Evolutionary conservation across 257 asterid species (phyloP).

Genomic region (Pogostemon cablin): DNA sequence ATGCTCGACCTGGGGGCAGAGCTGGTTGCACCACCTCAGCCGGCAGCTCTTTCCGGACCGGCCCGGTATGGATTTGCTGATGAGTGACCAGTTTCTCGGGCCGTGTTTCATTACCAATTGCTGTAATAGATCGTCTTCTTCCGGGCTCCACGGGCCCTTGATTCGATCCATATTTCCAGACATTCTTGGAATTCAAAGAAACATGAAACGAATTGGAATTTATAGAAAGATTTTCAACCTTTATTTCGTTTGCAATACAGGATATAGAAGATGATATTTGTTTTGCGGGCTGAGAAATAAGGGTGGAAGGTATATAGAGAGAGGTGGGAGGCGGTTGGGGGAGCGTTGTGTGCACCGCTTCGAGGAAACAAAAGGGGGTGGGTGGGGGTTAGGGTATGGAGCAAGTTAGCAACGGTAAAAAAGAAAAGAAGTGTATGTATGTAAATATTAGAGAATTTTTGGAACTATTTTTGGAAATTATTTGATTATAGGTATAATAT

Average conservation of each 20-base stretch:
- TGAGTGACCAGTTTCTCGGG: constrained; percentile 49
- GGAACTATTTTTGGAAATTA: too few relatives aligned
- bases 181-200: constrained; percentile 13
- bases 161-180: constrained; percentile 36
- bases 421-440: too few relatives aligned
- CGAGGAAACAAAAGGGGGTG: neutral
- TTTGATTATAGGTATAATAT: too few relatives aligned
- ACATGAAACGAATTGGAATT: neutral
- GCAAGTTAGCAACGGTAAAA: too few relatives aligned
- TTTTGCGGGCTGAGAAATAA: neutral
- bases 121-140: constrained; percentile 46
- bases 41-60: constrained; percentile 57
- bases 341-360: constrained; percentile 21
- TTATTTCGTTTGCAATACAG: neutral
- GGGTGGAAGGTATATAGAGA: neutral
- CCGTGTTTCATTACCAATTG: constrained; percentile 43
- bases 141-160: constrained; percentile 59
- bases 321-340: neutral
- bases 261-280: neutral
- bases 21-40: constrained; percentile 57
- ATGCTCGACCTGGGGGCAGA: constrained; percentile 51
- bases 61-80: constrained; percentile 45
- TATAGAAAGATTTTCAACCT: neutral
- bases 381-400: neutral
- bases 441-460: too few relatives aligned